phyloP scores from a whole-genome alignment of 768 basidiomycete species.

The Russula foetens region DNA sequence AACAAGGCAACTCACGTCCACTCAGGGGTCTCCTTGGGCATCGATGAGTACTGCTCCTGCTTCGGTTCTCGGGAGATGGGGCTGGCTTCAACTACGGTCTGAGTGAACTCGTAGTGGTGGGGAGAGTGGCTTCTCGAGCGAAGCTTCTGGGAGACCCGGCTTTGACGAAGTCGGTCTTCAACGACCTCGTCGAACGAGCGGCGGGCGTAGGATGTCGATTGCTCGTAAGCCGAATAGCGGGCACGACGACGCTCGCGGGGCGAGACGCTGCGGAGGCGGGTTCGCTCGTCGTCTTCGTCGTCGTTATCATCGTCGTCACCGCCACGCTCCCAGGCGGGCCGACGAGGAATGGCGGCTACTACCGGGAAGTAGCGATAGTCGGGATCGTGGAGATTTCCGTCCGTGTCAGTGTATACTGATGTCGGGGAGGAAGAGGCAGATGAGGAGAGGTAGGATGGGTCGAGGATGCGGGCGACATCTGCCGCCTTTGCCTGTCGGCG shows the following conservation, averaged over 20 bases:
- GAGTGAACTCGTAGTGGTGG: neutral
- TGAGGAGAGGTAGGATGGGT: conserved; percentile 48
- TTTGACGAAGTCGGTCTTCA: neutral
- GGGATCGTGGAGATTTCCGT: conserved; percentile 59
- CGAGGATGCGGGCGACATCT: conserved; percentile 56
- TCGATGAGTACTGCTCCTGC: conserved; percentile 7
- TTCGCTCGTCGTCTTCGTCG: conserved; percentile 7
- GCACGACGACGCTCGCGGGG: conserved; percentile 20
- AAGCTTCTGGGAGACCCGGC: conserved; percentile 12
- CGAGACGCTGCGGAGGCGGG: conserved; percentile 7
- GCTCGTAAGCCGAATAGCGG: conserved; percentile 14
- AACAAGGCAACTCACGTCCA: conserved; percentile 19
- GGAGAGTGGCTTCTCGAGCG: conserved; percentile 16
- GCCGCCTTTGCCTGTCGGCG: conserved; percentile 25
- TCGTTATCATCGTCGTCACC: conserved; percentile 23
- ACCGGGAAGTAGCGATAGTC: conserved; percentile 59
- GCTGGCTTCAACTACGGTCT: neutral
- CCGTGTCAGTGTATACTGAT: conserved; percentile 49
- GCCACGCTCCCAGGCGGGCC: conserved; percentile 31
- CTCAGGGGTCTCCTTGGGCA: conserved; percentile 4
- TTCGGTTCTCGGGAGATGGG: neutral
- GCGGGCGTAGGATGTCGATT: conserved; percentile 11
- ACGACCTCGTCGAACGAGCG: conserved; percentile 15
- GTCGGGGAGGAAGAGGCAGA: conserved; percentile 24
- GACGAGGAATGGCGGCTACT: conserved; percentile 23